Evolutionary conservation across 2,329 filamentous ascomycete genomes (phyloP).

Genomic region (Ramichloridium luteum): DNA sequence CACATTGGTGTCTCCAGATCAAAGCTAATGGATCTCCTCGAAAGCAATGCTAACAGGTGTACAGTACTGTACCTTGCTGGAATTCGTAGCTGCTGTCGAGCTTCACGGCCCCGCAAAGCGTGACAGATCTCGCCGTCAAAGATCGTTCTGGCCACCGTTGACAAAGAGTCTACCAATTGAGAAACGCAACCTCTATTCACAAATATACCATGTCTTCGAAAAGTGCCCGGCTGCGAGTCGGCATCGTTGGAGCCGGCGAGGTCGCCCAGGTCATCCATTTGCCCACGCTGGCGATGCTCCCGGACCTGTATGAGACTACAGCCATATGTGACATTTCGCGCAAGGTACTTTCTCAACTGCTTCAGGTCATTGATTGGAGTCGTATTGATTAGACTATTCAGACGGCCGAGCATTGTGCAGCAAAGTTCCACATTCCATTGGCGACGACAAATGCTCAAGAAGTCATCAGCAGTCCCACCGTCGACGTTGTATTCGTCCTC

Average conservation of each 20-base stretch:
- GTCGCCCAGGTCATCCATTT: conserved; percentile 38
- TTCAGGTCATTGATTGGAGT: background rate
- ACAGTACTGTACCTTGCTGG: too few species aligned
- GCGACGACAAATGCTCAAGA: conserved; percentile 29
- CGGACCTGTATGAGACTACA: conserved; percentile 34
- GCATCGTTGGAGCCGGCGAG: conserved; percentile 38
- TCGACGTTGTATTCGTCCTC: conserved; percentile 44
- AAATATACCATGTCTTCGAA: background rate
- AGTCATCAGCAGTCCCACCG: conserved; percentile 31
- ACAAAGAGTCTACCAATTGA: too few species aligned
- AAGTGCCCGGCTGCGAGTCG: conserved; percentile 21
- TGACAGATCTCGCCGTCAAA: too few species aligned
- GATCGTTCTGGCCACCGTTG: too few species aligned
- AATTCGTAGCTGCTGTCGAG: too few species aligned
- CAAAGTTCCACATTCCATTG: conserved; percentile 24
- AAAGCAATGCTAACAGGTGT: too few species aligned
- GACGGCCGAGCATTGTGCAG: conserved; percentile 27
- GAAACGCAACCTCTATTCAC: background rate
- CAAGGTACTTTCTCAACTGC: too few species aligned
- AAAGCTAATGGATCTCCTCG: too few species aligned
- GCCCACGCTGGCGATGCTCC: conserved; percentile 35
- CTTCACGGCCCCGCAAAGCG: conserved; percentile 6
- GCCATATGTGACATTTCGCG: conserved; percentile 44
- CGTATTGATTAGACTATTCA: too few species aligned
- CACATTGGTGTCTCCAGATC: too few species aligned